Evolutionary conservation across 345 rosid genomes (phyloP).

Genomic region (Raphanus raphanistrum): DNA sequence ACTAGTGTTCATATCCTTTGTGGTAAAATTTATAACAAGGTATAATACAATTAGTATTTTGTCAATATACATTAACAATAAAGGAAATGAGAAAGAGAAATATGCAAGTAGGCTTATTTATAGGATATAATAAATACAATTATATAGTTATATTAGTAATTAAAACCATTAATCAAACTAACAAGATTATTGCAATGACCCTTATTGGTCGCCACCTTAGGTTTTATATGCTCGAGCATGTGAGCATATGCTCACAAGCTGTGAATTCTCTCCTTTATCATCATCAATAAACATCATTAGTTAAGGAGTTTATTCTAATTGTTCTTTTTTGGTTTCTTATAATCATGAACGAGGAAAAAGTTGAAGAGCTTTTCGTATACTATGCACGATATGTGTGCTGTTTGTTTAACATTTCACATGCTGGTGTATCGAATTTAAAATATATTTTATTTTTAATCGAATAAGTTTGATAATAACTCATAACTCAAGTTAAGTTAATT

Average conservation of each 20-base stretch:
- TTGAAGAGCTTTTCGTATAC: slow-evolving; percentile 32
- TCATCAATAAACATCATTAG: slow-evolving; percentile 27
- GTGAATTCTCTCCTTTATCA: slow-evolving; percentile 32
- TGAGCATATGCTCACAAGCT: slow-evolving; percentile 40
- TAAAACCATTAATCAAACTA: slow-evolving; percentile 15
- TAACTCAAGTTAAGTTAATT: not conserved
- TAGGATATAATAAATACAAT: not conserved
- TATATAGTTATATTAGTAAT: not conserved
- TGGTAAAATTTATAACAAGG: not conserved
- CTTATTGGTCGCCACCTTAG: slow-evolving; percentile 35
- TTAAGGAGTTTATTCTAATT: slow-evolving; percentile 27
- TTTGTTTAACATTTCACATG: slow-evolving; percentile 32
- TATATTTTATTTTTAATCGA: not conserved
- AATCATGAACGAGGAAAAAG: slow-evolving; percentile 29
- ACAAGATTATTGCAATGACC: slow-evolving; percentile 25
- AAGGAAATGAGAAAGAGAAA: slow-evolving; percentile 1
- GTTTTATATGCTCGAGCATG: slow-evolving; percentile 24
- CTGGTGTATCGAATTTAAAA: not conserved
- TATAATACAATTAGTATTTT: not conserved
- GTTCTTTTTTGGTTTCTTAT: slow-evolving; percentile 21
- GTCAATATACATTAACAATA: not conserved
- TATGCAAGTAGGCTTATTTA: not conserved
- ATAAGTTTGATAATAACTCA: not conserved
- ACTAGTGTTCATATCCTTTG: not conserved
- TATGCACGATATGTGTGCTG: slow-evolving; percentile 34